Conservation (phyloP, 768 basidiomycete genomes). For the Stropharia rugosoannulata region DNA sequence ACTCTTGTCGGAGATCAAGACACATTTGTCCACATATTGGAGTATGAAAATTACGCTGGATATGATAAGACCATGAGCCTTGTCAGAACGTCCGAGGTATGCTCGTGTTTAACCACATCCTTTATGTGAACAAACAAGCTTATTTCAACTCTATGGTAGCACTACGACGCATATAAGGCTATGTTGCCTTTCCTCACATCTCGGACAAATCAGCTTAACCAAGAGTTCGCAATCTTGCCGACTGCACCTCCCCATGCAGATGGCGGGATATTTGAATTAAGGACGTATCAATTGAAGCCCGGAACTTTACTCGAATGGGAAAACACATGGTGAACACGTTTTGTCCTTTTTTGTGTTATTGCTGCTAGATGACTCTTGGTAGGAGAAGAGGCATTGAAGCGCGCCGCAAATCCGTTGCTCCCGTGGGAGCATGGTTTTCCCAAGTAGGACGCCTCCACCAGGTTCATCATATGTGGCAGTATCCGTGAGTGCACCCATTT, state of each 20-base stretch:
- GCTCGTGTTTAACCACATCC: constrained; percentile 14
- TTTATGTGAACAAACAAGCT: neutral
- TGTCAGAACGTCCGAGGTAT: constrained; percentile 66
- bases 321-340: constrained; percentile 66
- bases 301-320: constrained; percentile 97
- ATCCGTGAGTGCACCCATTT: constrained; percentile 57
- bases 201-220: constrained; percentile 76
- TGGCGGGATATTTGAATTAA: constrained; percentile 93
- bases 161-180: constrained; percentile 63
- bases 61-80: constrained; percentile 75
- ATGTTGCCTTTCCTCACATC: constrained; percentile 77
- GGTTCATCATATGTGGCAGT: constrained; percentile 98
- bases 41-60: constrained; percentile 92
- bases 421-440: constrained; percentile 91
- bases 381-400: constrained; percentile 97
- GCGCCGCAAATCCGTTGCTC: constrained; percentile 80
- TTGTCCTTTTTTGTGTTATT: constrained; percentile 2
- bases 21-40: constrained; percentile 76
- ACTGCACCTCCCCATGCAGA: constrained; percentile 83
- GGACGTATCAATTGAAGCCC: constrained; percentile 85
- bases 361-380: constrained; percentile 1
- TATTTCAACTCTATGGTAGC: constrained; percentile 36
- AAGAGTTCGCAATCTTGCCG: constrained; percentile 96
- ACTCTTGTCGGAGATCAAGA: constrained; percentile 88
- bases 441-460: constrained; percentile 82